Evolutionary conservation across 192 early-diverging fungal genomes (phyloP), one percentile per base, ranked within the genome.

Genomic region (Coemansia sp.): DNA sequence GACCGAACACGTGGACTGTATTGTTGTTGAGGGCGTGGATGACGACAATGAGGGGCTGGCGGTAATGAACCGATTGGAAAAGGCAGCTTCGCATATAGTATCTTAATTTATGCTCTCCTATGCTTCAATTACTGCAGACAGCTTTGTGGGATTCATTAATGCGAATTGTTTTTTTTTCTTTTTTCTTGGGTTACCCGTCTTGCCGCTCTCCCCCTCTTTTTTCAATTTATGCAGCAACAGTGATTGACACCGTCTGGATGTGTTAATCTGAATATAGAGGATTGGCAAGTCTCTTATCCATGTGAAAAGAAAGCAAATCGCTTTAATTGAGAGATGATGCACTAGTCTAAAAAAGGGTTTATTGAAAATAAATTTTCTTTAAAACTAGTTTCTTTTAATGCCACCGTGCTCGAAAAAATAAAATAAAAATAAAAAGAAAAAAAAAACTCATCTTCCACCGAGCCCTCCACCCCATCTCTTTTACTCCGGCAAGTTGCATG

Each of bases 61-160:
- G 0, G 89, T 99, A 8, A 99, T 99, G 97, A 99, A 99, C 81
- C 63, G 97, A 10, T 50, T 98, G 39, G 76, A 88, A 50, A 99
- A 99, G 67, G 95, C 97, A 0, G 94, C 97, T 0, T 85, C 89
- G 1, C 77, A 68, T 26, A 51, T 51, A 51, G 48, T 23, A 31
- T 31, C 31, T 31, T 13, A 43, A 61, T 61, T 20, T 40, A 35
- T 53, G 59, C 58, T n/a, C n/a, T n/a, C n/a, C n/a, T n/a, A n/a
- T n/a, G n/a, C n/a, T n/a, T n/a, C n/a, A n/a, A n/a, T n/a, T n/a
- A n/a, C n/a, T n/a, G n/a, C n/a, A n/a, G n/a, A n/a, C n/a, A n/a
- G n/a, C n/a, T n/a, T n/a, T n/a, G n/a, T n/a, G n/a, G n/a, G n/a
- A 31, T 57, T 59, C 38, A 21, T 59, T 59, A 36, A 38, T 38